Base-by-base conservation (phyloP, 2,329 filamentous ascomycete genomes). In the Phialophora macrospora region DNA sequence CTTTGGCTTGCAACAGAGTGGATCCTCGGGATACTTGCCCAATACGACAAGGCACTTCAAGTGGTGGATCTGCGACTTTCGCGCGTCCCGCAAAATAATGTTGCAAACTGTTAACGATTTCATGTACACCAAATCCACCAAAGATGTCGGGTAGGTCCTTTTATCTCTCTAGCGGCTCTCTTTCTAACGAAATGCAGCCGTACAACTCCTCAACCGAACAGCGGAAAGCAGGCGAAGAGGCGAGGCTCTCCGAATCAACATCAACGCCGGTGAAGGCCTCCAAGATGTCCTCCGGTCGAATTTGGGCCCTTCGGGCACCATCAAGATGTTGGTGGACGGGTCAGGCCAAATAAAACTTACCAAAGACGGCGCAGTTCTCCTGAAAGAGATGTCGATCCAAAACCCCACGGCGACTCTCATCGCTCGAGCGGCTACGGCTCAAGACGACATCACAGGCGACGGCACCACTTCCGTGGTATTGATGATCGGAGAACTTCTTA, bases 381-480 rank as follows among this genome's bases (percentile, higher is more conserved):
- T 89, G 73, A 85, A 85, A 74, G 87, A 89, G 77, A 89, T 89
- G 87, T 73, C 73, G 81, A 72, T 86, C n/a, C 71, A 72, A 63
- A 72, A 72, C 69, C 95, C 95, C 30, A 99, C 95, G 41, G 95
- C 95, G 71, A 95, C 89, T 68, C 89, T 90, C 86, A 90, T 90
- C 75, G 88, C 88, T 68, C 82, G 88, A 76, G 93, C 94, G 74
- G 95, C 95, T 64, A 99, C 95, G 44, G 95, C 95, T 72, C 94
- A 99, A 79, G 95, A 99, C 79, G 95, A 99, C 75, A 99, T 99
- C 74, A 96, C 92, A 73, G 95, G 95, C 75, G 95, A 99, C 79
- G 95, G 95, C 75, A 99, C 95, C 74, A 99, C 95, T 49, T 97
- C 93, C 55, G 94, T 97, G 32, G 95, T 99, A 60, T 82, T 99